Percentiles rank a stretch among this genome's conserved stretches.
phyloP scores from a whole-genome alignment of 2,329 filamentous ascomycete species.

The Stachybotrys elegans region DNA sequence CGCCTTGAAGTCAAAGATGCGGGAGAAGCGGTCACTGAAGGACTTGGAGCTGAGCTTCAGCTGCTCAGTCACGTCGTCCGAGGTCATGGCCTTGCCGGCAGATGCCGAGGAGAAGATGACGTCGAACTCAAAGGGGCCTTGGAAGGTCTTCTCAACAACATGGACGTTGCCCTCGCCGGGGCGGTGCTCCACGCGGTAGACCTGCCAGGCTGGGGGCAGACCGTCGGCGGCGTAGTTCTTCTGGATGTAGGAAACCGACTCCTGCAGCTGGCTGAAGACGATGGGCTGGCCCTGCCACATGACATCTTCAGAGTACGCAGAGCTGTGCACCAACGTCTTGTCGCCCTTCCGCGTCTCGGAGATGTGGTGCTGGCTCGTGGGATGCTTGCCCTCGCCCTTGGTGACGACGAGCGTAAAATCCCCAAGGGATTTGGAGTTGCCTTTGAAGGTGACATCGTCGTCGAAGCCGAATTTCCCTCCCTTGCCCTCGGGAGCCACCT shows the following conservation, averaged over 20 bases:
- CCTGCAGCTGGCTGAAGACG: slow-evolving; percentile 49
- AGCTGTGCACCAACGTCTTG: slow-evolving; percentile 69
- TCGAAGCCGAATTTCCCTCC: slow-evolving; percentile 46
- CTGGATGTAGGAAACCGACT: slow-evolving; percentile 43
- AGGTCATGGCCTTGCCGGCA: slow-evolving; percentile 47
- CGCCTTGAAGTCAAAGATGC: slow-evolving; percentile 59
- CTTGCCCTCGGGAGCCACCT: slow-evolving; percentile 53
- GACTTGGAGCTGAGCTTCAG: slow-evolving; percentile 60
- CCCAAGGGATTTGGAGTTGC: slow-evolving; percentile 67
- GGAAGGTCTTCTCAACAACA: slow-evolving; percentile 84
- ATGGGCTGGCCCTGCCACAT: slow-evolving; percentile 80
- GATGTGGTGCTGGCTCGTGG: slow-evolving; percentile 59
- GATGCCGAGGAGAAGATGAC: slow-evolving; percentile 82
- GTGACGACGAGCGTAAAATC: slow-evolving; percentile 77
- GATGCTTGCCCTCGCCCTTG: slow-evolving; percentile 59
- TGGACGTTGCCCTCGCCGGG: slow-evolving; percentile 75
- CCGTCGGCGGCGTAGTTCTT: slow-evolving; percentile 50
- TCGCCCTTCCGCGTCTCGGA: slow-evolving; percentile 67
- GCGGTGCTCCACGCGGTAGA: slow-evolving; percentile 71
- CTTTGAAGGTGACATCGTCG: slow-evolving; percentile 63
- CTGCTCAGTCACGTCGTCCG: slow-evolving; percentile 63
- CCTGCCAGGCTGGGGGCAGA: slow-evolving; percentile 78
- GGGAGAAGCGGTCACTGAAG: slow-evolving; percentile 71
- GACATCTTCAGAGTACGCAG: slow-evolving; percentile 59
- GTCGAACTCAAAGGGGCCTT: slow-evolving; percentile 89